These are phyloP conservation scores for Populus hybrid DNA, from an alignment of 441 rosid genomes.

Conservation along the genomic window DNA sequence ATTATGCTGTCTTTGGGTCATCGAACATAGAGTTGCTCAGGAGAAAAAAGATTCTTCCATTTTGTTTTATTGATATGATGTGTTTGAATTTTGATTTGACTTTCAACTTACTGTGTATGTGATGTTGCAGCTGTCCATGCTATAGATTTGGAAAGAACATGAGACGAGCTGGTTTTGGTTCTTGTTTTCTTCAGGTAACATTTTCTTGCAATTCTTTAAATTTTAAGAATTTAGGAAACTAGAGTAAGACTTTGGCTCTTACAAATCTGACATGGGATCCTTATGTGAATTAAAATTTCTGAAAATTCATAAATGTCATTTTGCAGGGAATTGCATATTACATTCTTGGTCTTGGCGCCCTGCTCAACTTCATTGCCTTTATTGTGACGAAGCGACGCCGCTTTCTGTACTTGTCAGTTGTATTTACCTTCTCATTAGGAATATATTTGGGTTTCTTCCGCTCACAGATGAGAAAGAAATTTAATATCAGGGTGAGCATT, in stretches of 20 bases:
- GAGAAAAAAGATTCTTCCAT: not conserved
- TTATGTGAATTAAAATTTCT: not conserved
- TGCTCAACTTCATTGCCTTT: slow-evolving; percentile 57
- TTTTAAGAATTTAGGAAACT: not conserved
- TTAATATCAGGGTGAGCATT: slow-evolving; percentile 73
- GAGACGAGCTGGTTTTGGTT: slow-evolving; percentile 80
- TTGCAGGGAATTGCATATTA: slow-evolving; percentile 66
- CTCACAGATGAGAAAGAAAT: slow-evolving; percentile 58
- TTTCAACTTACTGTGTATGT: slow-evolving; percentile 21
- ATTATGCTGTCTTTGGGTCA: not conserved
- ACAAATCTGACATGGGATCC: not conserved
- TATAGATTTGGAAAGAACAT: slow-evolving; percentile 88
- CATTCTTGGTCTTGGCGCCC: slow-evolving; percentile 40
- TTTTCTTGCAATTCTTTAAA: not conserved
- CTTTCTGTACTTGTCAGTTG: slow-evolving; percentile 62
- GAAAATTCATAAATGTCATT: slow-evolving; percentile 13
- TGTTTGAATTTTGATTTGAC: not conserved
- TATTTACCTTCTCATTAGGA: slow-evolving; percentile 49
- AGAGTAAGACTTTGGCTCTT: not conserved
- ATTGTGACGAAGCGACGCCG: slow-evolving; percentile 50
- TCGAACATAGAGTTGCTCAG: not conserved
- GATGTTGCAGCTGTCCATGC: slow-evolving; percentile 81
- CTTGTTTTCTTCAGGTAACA: slow-evolving; percentile 81
- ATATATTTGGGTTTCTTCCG: slow-evolving; percentile 78
- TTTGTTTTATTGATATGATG: not conserved